phyloP scores from a whole-genome alignment of 2,329 filamentous ascomycete genomes.

The Diaporthe sp. region DNA sequence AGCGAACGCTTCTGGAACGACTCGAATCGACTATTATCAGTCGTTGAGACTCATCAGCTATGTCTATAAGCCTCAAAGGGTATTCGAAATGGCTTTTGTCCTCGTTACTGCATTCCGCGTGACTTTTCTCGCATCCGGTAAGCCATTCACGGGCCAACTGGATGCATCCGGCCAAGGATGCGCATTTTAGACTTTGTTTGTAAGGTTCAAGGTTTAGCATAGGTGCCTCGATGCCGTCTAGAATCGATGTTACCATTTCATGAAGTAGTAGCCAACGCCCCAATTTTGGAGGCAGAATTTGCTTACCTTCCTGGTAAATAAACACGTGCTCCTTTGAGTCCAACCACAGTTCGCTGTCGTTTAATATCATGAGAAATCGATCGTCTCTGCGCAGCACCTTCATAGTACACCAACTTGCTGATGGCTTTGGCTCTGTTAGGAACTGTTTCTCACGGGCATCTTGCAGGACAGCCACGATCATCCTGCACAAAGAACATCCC shows the following conservation, averaged over 20 bases:
- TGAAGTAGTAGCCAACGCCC: too few species aligned
- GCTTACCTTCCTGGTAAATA: neutral
- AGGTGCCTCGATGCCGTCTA: neutral
- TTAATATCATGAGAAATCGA: neutral
- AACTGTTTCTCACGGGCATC: neutral
- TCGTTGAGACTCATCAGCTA: neutral
- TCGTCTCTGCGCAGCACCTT: neutral
- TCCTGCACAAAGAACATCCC: neutral
- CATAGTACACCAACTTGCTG: too few species aligned
- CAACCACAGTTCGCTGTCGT: neutral
- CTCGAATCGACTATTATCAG: neutral
- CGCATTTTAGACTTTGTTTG: neutral
- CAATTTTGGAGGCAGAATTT: too few species aligned
- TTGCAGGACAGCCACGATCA: neutral
- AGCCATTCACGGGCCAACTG: neutral
- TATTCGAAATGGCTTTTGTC: neutral
- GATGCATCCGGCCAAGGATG: neutral
- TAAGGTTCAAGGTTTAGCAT: neutral
- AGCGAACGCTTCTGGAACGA: too few species aligned
- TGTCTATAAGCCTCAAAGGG: neutral
- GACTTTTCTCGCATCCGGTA: neutral
- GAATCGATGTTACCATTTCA: neutral
- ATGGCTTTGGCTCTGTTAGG: neutral
- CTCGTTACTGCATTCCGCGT: neutral
- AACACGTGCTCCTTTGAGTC: neutral